Percentiles rank a stretch among this genome's conserved stretches.
These are phyloP conservation scores for Cardamine resedifolia DNA, from an alignment of 345 rosid genomes.

Conservation along the genomic window DNA sequence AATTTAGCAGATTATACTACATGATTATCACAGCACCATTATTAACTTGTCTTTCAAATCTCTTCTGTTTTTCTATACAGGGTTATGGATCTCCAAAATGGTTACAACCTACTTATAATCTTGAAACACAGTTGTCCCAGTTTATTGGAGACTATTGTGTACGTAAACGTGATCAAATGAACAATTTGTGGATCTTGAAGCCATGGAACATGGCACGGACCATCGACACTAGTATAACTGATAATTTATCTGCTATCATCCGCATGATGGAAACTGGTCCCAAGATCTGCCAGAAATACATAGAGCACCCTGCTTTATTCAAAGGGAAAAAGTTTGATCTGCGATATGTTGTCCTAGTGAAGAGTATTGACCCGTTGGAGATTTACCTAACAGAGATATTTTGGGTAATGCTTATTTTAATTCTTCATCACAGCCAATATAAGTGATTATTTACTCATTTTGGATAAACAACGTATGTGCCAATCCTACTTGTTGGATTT, in stretches of 20 bases:
- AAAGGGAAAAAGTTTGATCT: constrained; percentile 80
- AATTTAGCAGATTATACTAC: constrained; percentile 1
- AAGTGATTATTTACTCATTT: neutral
- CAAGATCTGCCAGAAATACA: constrained; percentile 96
- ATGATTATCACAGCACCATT: neutral
- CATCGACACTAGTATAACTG: constrained; percentile 85
- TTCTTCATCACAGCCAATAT: neutral
- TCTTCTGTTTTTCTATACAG: constrained; percentile 43
- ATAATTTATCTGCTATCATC: constrained; percentile 71
- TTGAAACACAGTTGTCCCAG: constrained; percentile 73
- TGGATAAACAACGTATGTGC: neutral
- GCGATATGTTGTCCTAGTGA: constrained; percentile 73
- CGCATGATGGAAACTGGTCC: constrained; percentile 99
- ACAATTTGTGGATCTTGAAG: constrained; percentile 92
- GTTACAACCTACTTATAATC: constrained; percentile 90
- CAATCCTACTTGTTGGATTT: constrained; percentile 29
- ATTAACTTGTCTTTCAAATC: neutral
- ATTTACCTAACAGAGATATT: constrained; percentile 73
- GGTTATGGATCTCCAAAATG: constrained; percentile 81
- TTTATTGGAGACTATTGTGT: constrained; percentile 75
- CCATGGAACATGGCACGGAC: constrained; percentile 99
- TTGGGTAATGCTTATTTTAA: constrained; percentile 59
- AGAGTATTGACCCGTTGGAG: constrained; percentile 77
- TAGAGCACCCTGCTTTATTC: constrained; percentile 89
- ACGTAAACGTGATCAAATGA: constrained; percentile 56